Base-by-base conservation (phyloP, 2,329 filamentous ascomycete species). In the Pestalotiopsis sp. region DNA sequence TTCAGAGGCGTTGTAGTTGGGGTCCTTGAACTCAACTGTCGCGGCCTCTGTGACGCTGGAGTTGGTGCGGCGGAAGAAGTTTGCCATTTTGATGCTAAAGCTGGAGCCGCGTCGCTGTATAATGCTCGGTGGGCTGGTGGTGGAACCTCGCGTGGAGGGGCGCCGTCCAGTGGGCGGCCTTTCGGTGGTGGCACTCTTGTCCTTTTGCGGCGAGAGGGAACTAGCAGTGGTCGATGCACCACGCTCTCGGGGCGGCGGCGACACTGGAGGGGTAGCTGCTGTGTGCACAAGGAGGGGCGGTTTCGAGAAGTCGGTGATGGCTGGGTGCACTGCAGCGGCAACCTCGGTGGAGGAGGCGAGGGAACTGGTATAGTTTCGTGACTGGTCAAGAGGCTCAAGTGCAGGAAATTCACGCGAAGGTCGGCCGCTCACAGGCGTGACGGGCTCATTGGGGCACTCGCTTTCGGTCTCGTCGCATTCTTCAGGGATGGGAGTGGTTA, bases 391-490 rank as follows among this genome's bases (percentile, higher is more conserved):
- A 65, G 78, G 78, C 67, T 82, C 81, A 70, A 82, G 76, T 45
- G 80, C 78, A 62, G 81, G 81, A 70, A 89, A 88, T 72, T 88
- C 86, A 68, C 85, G 84, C 61, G 87, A 88, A 74, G 87, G 84
- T 70, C 85, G 83, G 73, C 82, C 82, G 74, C 88, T 90, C 69
- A 88, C 85, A 62, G 89, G 89, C 25, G 89, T 91, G 68, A 88
- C 82, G 59, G 89, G 89, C 72, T 91, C 89, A 79, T 87, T 86
- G 67, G 83, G 81, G 27, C 84, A 85, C 74, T 90, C 88, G 77
- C 85, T 89, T 71, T 86, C 85, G 9, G 87, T 89, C 76, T 90
- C 88, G 79, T 87, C 87, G 77, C 84, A 84, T 75, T 85, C 84
- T 79, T 90, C 87, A 65, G 84, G 82, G 70, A 90, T 89, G 67